Evolutionary conservation across 2,329 filamentous ascomycete species (phyloP), one percentile per base, ranked within the genome.

Genomic region (Sporothrix variecibatus): DNA sequence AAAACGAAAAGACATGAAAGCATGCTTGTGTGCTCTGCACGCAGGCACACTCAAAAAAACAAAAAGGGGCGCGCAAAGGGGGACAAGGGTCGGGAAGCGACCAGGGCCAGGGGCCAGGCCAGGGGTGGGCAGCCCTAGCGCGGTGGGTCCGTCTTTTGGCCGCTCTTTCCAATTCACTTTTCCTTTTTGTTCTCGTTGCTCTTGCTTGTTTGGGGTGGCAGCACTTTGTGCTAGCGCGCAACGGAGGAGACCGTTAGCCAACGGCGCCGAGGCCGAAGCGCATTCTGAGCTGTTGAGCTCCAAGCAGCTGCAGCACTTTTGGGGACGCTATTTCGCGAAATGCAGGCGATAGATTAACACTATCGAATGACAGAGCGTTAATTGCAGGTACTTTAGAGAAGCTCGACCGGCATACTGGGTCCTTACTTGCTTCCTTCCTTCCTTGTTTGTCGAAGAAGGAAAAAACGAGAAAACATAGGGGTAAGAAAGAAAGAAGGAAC

Each of bases 111-210:
- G 38, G 62, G 38, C 43, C 64, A 31, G 43, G 43, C 23, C 65
- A 68, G 65, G 64, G 43, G 65, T 68, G 65, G 43, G 43, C 40
- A 51, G 65, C 65, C 26, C 20, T 70, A 70, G 67, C 67, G 67
- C 17, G 20, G 46, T 70, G 67, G 46, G 67, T 70, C 67, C 31
- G 60, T 7, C 8, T 34, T 23, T 43, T 43, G 40, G 40, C 12
- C 40, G 28, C 20, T 38, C 34, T 62, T 62, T 56, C 51, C 46
- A 51, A 20, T 49, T 17, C 46, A 51, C 46, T 51, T n/a, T 51
- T 7, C 6, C 23, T 26, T 38, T 17, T 23, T 34, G 5, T 31
- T 31, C 28, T 40, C 38, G 12, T 67, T 56, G 17, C 67, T 56
- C 28, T 56, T 26, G 23, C 46, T 70, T 15, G 26, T 70, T 69